phyloP scores from a whole-genome alignment of 306 rosid genomes.

The Castanea crenata region DNA sequence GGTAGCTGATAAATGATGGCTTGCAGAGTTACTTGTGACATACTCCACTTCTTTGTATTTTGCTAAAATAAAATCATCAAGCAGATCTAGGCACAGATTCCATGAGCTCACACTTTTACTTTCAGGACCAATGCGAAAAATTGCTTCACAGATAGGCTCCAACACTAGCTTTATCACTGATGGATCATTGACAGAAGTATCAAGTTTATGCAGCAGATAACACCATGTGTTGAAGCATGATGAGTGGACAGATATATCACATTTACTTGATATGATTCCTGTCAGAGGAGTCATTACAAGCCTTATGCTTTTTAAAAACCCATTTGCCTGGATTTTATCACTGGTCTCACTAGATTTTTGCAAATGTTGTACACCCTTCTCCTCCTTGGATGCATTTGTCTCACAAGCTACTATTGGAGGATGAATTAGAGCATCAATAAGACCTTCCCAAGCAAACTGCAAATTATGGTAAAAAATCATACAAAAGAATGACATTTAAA shows the following conservation, averaged over 20 bases:
- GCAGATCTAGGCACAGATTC: slow-evolving; percentile 58
- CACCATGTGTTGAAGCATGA: slow-evolving; percentile 87
- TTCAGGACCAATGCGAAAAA: slow-evolving; percentile 59
- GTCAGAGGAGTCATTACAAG: slow-evolving; percentile 82
- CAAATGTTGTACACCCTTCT: no score
- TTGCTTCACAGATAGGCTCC: slow-evolving; percentile 59
- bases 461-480: no score
- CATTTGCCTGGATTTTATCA: slow-evolving; percentile 38
- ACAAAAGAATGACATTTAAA: no score
- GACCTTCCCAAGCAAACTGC: no score
- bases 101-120: slow-evolving; percentile 56
- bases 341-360: not conserved
- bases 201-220: slow-evolving; percentile 73
- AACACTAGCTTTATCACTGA: slow-evolving; percentile 46
- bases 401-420: no score
- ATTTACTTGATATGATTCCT: slow-evolving; percentile 63
- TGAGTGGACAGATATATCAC: slow-evolving; percentile 58
- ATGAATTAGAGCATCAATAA: no score
- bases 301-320: slow-evolving; percentile 61
- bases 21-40: slow-evolving; percentile 27
- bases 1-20: slow-evolving; percentile 23
- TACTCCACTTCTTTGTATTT: slow-evolving; percentile 38
- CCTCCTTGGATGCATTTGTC: no score
- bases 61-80: slow-evolving; percentile 52
- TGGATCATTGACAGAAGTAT: slow-evolving; percentile 49